These are phyloP conservation scores for Amaranthus palmeri DNA, from an alignment of 148 eudicot species.

Conservation along the genomic window DNA sequence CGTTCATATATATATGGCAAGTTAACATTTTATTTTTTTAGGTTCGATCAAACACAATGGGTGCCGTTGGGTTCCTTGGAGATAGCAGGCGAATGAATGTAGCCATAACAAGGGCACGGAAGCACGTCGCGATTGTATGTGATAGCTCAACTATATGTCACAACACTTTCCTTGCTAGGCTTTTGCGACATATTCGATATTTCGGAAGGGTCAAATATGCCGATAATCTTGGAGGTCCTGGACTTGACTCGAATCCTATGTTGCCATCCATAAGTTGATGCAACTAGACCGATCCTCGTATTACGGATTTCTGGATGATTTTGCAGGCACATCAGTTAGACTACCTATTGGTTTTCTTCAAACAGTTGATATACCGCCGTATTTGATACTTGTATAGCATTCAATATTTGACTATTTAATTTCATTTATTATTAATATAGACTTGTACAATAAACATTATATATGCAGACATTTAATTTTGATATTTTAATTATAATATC, in stretches of 20 bases:
- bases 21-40: slow-evolving; percentile 18
- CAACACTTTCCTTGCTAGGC: slow-evolving; percentile 75
- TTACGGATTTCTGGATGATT: not conserved
- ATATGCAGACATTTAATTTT: too few species aligned
- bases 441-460: too few species aligned
- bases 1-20: not conserved
- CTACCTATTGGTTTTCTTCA: not conserved
- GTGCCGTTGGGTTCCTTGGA: slow-evolving; percentile 90
- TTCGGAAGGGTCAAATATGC: slow-evolving; percentile 74
- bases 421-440: too few species aligned
- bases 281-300: not conserved
- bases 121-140: slow-evolving; percentile 73
- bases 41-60: slow-evolving; percentile 89
- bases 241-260: slow-evolving; percentile 61
- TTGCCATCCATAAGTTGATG: slow-evolving; percentile 54
- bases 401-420: not conserved
- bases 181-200: slow-evolving; percentile 77
- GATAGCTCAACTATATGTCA: slow-evolving; percentile 95
- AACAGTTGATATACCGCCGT: not conserved
- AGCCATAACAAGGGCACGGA: slow-evolving; percentile 85
- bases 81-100: slow-evolving; percentile 87
- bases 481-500: too few species aligned
- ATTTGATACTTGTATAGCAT: slow-evolving; percentile 3
- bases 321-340: not conserved
- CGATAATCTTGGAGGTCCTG: slow-evolving; percentile 55